Evolutionary conservation across 2,329 filamentous ascomycete genomes (phyloP).

Genomic region (Colletotrichum ledebouriae): DNA sequence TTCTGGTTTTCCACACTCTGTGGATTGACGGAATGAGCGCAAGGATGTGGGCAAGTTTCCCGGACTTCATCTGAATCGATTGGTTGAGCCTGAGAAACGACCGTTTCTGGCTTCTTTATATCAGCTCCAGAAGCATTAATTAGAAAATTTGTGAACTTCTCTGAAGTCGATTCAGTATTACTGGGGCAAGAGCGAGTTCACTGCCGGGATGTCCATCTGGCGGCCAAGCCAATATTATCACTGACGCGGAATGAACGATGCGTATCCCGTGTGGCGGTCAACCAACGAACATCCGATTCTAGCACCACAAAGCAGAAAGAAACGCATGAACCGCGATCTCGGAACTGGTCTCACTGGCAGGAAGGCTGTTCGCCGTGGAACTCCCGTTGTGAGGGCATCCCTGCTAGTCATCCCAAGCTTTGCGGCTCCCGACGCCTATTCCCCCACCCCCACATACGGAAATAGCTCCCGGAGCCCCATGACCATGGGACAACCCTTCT

Average conservation of each 20-base stretch:
- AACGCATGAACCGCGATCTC: constrained; percentile 14
- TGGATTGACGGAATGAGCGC: neutral
- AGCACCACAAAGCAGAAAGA: neutral
- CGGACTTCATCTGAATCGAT: constrained; percentile 10
- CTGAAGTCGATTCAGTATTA: neutral
- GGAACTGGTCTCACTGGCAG: neutral
- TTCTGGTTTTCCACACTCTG: constrained; percentile 4
- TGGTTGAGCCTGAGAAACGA: neutral
- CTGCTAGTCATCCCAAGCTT: neutral
- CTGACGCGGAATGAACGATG: constrained; percentile 7
- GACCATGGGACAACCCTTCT: neutral
- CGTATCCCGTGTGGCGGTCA: constrained; percentile 4
- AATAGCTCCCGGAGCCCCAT: constrained; percentile 13
- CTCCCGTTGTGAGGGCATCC: neutral
- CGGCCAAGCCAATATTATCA: neutral
- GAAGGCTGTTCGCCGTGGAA: constrained; percentile 6
- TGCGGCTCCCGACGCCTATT: constrained; percentile 21
- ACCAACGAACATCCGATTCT: constrained; percentile 1
- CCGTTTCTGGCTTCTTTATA: neutral
- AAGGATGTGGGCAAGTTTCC: constrained; percentile 11
- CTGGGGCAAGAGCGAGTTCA: constrained; percentile 9
- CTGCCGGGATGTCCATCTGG: neutral
- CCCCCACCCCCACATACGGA: constrained; percentile 19
- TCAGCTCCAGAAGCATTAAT: neutral
- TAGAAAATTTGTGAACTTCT: too few species aligned